Percentiles rank a stretch among this genome's conserved stretches.
Conservation (phyloP, 2,329 filamentous ascomycete genomes). For the Aspergillus ustus region DNA sequence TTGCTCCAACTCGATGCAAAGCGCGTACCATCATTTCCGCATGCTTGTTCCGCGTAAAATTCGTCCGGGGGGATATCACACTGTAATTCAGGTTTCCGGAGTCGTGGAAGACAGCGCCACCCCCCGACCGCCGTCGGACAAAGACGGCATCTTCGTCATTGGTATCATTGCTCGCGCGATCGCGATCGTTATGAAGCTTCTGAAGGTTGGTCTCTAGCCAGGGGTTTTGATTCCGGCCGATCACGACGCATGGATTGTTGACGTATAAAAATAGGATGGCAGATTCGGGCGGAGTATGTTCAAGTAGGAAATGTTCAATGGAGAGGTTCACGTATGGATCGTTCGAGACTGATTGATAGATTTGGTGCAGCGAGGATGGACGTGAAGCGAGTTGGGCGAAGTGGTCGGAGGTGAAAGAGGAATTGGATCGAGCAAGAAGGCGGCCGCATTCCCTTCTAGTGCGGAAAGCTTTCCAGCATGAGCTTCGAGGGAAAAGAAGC, state of each 20-base stretch:
- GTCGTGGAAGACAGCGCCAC: slow-evolving; percentile 94
- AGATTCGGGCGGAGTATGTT: slow-evolving; percentile 71
- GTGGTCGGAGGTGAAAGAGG: slow-evolving; percentile 33
- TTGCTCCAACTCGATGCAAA: slow-evolving; percentile 56
- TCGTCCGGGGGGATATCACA: slow-evolving; percentile 77
- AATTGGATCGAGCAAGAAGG: slow-evolving; percentile 33
- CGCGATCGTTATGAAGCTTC: slow-evolving; percentile 55
- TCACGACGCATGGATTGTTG: slow-evolving; percentile 84
- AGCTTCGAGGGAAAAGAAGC: slow-evolving; percentile 28
- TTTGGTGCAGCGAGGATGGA: slow-evolving; percentile 55
- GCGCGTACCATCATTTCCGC: slow-evolving; percentile 93
- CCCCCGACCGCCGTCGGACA: slow-evolving; percentile 83
- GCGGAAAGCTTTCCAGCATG: slow-evolving; percentile 26
- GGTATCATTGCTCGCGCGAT: slow-evolving; percentile 23
- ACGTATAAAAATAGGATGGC: slow-evolving; percentile 84
- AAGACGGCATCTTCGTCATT: slow-evolving; percentile 57
- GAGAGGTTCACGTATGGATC: slow-evolving; percentile 91
- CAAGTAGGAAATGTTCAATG: slow-evolving; percentile 87
- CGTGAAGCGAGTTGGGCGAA: slow-evolving; percentile 42
- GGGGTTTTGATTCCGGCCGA: slow-evolving; percentile 96
- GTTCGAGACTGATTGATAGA: slow-evolving; percentile 71
- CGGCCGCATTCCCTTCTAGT: slow-evolving; percentile 3
- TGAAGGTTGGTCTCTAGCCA: slow-evolving; percentile 87
- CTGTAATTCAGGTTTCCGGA: slow-evolving; percentile 92
- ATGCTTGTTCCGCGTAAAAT: slow-evolving; percentile 83